These are phyloP conservation scores for Bacterosira constricta DNA, from an alignment of 108 stramenopile species.

Conservation along the genomic window DNA sequence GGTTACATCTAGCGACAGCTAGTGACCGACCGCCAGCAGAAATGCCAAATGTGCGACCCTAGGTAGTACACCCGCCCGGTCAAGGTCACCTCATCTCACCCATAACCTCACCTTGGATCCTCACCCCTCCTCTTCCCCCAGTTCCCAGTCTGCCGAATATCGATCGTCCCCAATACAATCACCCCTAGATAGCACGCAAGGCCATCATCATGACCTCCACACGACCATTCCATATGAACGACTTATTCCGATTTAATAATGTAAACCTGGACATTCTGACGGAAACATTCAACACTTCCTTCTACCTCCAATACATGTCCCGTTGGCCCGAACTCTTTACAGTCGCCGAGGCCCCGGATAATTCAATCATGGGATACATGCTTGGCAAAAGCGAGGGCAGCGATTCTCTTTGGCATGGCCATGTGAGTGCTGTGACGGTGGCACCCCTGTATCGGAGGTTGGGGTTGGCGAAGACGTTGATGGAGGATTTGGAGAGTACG, in stretches of 20 bases:
- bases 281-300: conserved; percentile 91
- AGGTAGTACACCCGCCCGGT: no score
- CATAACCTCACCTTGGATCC: no score
- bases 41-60: no score
- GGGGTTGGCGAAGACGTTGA: conserved; percentile 91
- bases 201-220: conserved; percentile 83
- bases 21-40: no score
- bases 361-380: conserved; percentile 85
- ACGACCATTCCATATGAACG: conserved; percentile 88
- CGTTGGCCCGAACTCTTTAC: conserved; percentile 96
- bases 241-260: conserved; percentile 97
- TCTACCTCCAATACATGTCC: conserved; percentile 94
- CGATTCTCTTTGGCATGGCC: conserved; percentile 96
- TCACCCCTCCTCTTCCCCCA: no score
- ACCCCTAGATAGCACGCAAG: no score
- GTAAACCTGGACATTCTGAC: conserved; percentile 96
- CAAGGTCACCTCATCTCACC: no score
- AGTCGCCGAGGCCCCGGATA: conserved; percentile 79
- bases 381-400: conserved; percentile 94
- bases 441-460: conserved; percentile 89
- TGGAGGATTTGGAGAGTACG: conserved; percentile 91
- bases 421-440: conserved; percentile 98
- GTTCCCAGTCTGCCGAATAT: no score
- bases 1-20: no score
- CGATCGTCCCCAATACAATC: neutral